These are phyloP conservation scores for Elsinoe arachidis DNA, from an alignment of 2,329 filamentous ascomycete species.

Conservation along the genomic window DNA sequence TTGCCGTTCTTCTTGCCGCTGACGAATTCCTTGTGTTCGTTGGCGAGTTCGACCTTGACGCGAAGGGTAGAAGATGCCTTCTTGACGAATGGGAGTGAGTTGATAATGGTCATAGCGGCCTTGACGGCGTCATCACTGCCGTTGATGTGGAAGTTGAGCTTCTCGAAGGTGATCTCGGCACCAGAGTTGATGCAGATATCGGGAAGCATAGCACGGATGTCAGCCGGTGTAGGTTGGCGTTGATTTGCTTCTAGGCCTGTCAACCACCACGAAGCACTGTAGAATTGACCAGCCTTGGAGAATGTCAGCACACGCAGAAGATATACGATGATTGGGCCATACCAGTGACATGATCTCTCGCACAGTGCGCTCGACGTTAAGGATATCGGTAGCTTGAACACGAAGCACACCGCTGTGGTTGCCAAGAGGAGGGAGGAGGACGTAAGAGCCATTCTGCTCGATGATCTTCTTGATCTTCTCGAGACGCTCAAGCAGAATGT, in stretches of 20 bases:
- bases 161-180: conserved; percentile 89
- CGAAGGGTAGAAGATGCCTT: conserved; percentile 85
- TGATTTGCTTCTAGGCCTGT: conserved; percentile 62
- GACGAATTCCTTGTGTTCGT: conserved; percentile 99
- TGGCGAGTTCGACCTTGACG: conserved; percentile 96
- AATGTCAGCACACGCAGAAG: conserved; percentile 15
- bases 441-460: conserved; percentile 90
- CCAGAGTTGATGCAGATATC: conserved; percentile 96
- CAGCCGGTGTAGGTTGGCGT: conserved; percentile 53
- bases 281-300: conserved; percentile 81
- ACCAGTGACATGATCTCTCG: conserved; percentile 92
- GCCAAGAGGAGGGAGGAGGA: conserved; percentile 81
- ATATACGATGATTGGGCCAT: conserved; percentile 30
- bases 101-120: conserved; percentile 86
- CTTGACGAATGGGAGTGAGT: conserved; percentile 80
- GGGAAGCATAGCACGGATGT: conserved; percentile 82
- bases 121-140: conserved; percentile 96
- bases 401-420: conserved; percentile 76
- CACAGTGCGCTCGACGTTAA: conserved; percentile 90
- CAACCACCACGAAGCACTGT: conserved; percentile 93
- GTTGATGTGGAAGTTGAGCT: conserved; percentile 85
- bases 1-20: conserved; percentile 99
- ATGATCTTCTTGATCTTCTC: conserved; percentile 98
- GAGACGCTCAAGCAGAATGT: conserved; percentile 77
- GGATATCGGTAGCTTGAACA: conserved; percentile 84